These are phyloP conservation scores for Chalciporus pseudorubinellus DNA, from an alignment of 768 basidiomycete species.

Conservation along the genomic window DNA sequence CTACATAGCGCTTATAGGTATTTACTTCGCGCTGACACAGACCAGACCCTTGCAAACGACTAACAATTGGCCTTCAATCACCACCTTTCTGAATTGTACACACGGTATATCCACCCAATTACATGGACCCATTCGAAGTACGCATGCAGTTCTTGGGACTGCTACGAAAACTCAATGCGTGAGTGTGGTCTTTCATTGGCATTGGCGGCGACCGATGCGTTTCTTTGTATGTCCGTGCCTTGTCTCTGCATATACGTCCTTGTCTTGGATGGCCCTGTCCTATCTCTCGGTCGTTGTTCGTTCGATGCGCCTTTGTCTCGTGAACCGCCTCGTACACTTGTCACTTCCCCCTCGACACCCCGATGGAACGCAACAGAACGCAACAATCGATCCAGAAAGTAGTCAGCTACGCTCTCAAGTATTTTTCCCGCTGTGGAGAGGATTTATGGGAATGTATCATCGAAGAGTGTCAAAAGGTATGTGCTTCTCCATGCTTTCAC, in stretches of 20 bases:
- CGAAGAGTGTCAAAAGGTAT: slow-evolving; percentile 87
- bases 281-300: too few species aligned
- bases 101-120: neutral
- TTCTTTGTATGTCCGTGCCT: too few species aligned
- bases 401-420: slow-evolving; percentile 81
- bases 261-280: too few species aligned
- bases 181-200: slow-evolving; percentile 4
- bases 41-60: too few species aligned
- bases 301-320: neutral
- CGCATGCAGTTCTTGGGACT: slow-evolving; percentile 70
- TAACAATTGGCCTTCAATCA: too few species aligned
- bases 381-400: slow-evolving; percentile 88
- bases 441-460: slow-evolving; percentile 93
- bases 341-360: neutral
- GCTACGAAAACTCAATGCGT: slow-evolving; percentile 66
- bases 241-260: too few species aligned
- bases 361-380: slow-evolving; percentile 48
- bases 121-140: slow-evolving; percentile 69
- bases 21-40: too few species aligned
- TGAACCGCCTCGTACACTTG: too few species aligned
- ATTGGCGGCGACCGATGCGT: neutral
- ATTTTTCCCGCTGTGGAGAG: slow-evolving; percentile 81
- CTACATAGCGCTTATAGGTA: too few species aligned
- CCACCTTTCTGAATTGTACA: too few species aligned
- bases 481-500: neutral